Base-by-base conservation (phyloP, 495 filamentous ascomycete genomes). In the Jackrogersella multiformis region DNA sequence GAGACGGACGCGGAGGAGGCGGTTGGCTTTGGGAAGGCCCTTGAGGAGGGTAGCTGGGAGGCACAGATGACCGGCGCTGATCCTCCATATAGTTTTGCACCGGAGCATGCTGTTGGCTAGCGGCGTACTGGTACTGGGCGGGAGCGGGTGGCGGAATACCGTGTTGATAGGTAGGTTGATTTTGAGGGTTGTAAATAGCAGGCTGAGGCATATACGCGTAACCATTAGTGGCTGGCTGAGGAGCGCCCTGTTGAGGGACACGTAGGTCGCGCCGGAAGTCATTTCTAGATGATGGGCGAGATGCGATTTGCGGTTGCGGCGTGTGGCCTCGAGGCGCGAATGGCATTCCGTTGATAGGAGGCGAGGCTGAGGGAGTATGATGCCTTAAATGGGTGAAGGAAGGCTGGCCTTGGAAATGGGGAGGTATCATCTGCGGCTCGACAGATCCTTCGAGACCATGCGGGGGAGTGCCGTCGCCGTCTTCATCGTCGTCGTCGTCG, bases 401-500 rank as follows among this genome's bases (percentile, higher is more conserved):
- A 28, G 89, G 81, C 73, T 92, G 89, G 58, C 85, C 84, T 62
- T 93, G 92, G 53, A 94, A 87, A 73, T 92, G 92, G 42, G 88
- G 88, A 56, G 89, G 89, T 56, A 92, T 84, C 81, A 91, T 87
- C 45, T 81, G 82, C 23, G 78, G 70, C 1, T 84, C 81, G 49
- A 79, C 80, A 7, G 73, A 75, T 3, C 73, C 70, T 75, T 79
- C 79, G 63, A 84, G 82, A 68, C 73, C 88, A 74, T 82, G 86
- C 64, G 77, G 88, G 5, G 88, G 89, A 8, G 89, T 82, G 51
- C 90, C 90, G 42, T 91, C 89, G 56, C 92, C 92, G 46, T 99
- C 95, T 26, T 96, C 92, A 38, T 98, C 95, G 54, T 97, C 94
- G 35, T 92, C 92, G 45, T 89, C 86, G 38, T 91, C 91, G 42